A percentile compares a stretch with the other conserved stretches of the same genome.
Conservation (phyloP, 148 eudicot species). For the Nepenthes gracilis region DNA sequence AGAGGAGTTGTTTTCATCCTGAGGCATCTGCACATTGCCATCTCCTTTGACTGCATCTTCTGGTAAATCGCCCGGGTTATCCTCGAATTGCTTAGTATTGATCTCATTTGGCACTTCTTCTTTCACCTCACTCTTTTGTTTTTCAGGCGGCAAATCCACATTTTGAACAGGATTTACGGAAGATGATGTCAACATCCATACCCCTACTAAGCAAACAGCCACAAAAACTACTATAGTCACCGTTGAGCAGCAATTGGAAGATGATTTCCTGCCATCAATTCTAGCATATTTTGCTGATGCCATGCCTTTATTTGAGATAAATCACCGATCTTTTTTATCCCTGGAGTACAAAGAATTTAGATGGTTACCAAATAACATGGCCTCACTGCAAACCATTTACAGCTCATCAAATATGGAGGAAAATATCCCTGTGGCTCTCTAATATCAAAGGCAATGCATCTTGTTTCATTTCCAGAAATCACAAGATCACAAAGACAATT, state of each 20-base stretch:
- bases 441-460: too few species aligned
- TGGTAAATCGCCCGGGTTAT: slow-evolving; percentile 60
- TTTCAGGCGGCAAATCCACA: slow-evolving; percentile 33
- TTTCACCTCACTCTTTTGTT: slow-evolving; percentile 37
- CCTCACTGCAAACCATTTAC: too few species aligned
- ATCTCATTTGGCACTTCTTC: slow-evolving; percentile 18
- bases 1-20: slow-evolving; percentile 22
- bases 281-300: slow-evolving; percentile 61
- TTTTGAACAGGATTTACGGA: slow-evolving; percentile 42
- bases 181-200: slow-evolving; percentile 78
- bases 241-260: slow-evolving; percentile 53
- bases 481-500: too few species aligned
- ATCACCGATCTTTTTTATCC: slow-evolving; percentile 8
- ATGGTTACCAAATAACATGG: too few species aligned
- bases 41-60: slow-evolving; percentile 74
- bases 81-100: slow-evolving; percentile 52
- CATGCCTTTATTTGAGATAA: slow-evolving; percentile 21
- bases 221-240: slow-evolving; percentile 52
- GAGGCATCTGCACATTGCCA: slow-evolving; percentile 12
- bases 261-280: slow-evolving; percentile 53
- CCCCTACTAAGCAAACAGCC: slow-evolving; percentile 65
- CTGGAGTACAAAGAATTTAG: slow-evolving; percentile 13
- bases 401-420: too few species aligned
- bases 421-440: too few species aligned
- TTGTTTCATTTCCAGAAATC: too few species aligned